These are phyloP conservation scores for Hortiboletus rubellus DNA, from an alignment of 1,284 basidiomycete genomes.

Conservation along the genomic window DNA sequence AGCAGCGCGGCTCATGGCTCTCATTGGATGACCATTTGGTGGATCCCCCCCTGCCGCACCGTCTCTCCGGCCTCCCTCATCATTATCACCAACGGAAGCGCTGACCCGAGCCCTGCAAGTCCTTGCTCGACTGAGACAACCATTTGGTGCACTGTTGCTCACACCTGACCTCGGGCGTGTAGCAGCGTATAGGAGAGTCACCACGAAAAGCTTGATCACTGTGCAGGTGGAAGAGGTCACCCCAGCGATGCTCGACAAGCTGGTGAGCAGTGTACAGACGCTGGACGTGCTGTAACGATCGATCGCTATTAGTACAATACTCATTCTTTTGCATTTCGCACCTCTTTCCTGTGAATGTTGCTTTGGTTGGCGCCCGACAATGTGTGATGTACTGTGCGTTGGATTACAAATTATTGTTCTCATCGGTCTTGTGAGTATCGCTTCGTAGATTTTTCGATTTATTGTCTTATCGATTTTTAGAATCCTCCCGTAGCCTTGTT, in stretches of 20 bases:
- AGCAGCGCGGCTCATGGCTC: neutral
- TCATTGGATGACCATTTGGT: neutral
- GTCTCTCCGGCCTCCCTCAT: neutral
- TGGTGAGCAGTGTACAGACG: neutral
- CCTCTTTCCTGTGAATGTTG: neutral
- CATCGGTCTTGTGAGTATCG: no score
- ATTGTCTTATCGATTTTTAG: no score
- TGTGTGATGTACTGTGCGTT: no score
- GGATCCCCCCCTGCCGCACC: neutral
- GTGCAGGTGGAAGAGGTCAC: neutral
- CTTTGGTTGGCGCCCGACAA: no score
- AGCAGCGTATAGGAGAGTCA: constrained; percentile 1
- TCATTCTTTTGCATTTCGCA: neutral
- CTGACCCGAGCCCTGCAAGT: neutral
- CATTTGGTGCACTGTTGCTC: constrained; percentile 7
- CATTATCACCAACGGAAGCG: neutral
- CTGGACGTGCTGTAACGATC: neutral
- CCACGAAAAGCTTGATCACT: constrained; percentile 1
- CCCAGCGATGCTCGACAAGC: neutral
- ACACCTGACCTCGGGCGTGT: neutral
- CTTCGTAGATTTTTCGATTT: no score
- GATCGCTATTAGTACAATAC: neutral
- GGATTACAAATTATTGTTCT: no score
- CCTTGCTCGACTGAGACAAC: neutral
- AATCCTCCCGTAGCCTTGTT: no score